Percentiles rank a stretch among this genome's conserved stretches.
phyloP scores from a whole-genome alignment of 1,284 basidiomycete species.

The Golubevia pallescens region DNA sequence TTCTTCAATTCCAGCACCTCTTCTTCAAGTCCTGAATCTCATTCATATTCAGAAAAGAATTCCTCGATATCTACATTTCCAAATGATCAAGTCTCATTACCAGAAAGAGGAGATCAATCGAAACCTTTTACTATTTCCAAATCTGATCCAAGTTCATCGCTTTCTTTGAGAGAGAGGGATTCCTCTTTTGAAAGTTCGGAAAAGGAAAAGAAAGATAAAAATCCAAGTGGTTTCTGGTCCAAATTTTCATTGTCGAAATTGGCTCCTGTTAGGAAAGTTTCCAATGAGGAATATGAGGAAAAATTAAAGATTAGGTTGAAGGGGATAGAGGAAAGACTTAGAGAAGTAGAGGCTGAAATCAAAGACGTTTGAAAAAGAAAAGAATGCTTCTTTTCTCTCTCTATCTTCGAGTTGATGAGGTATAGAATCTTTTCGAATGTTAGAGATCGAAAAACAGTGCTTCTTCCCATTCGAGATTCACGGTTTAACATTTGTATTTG shows the following conservation, averaged over 20 bases:
- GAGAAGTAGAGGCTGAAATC: constrained; percentile 23
- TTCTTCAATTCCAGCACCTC: too few species aligned
- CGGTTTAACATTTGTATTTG: too few species aligned
- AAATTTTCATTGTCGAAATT: constrained; percentile 14
- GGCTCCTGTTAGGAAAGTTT: constrained; percentile 29
- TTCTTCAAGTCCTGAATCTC: not conserved
- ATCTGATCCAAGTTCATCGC: not conserved
- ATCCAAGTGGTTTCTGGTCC: constrained; percentile 13
- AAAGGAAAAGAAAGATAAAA: not conserved
- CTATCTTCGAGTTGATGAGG: too few species aligned
- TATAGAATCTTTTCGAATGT: too few species aligned
- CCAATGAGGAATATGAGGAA: constrained; percentile 35
- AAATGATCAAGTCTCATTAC: not conserved
- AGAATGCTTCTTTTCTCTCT: not conserved
- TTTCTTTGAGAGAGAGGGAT: too few species aligned
- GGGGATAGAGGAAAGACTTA: constrained; percentile 23
- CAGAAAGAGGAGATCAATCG: too few species aligned
- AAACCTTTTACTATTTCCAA: too few species aligned
- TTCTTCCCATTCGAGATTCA: too few species aligned
- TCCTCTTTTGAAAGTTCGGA: too few species aligned
- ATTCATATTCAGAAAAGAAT: not conserved
- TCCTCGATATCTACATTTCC: not conserved
- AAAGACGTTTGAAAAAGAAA: constrained; percentile 13
- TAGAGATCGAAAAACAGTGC: too few species aligned
- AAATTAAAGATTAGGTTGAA: constrained; percentile 21